Conservation (phyloP, 495 filamentous ascomycete species). For the Neurospora sp. region DNA sequence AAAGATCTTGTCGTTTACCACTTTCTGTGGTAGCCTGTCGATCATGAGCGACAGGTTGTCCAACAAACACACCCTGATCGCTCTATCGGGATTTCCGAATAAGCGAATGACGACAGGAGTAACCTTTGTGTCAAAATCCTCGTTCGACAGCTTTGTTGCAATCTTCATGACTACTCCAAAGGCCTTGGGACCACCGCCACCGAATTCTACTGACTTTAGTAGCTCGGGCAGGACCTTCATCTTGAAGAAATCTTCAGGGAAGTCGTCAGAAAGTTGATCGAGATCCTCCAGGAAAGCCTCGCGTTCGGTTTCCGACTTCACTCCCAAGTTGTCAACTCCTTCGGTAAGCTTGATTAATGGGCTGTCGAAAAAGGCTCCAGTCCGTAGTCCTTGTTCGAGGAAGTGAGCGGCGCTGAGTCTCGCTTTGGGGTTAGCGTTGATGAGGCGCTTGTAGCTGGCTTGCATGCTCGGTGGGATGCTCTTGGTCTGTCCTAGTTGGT, state of each 20-base stretch:
- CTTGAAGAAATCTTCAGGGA: constrained; percentile 95
- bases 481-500: constrained; percentile 76
- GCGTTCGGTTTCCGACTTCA: constrained; percentile 75
- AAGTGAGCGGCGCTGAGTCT: constrained; percentile 77
- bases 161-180: constrained; percentile 85
- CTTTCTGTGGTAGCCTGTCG: constrained; percentile 76
- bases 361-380: constrained; percentile 82
- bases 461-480: constrained; percentile 82
- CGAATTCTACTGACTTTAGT: constrained; percentile 95
- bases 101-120: constrained; percentile 80
- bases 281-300: constrained; percentile 85
- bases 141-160: constrained; percentile 69
- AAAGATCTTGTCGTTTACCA: constrained; percentile 94
- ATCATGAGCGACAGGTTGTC: constrained; percentile 89
- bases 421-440: constrained; percentile 80
- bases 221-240: constrained; percentile 93
- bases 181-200: constrained; percentile 88
- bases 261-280: constrained; percentile 79
- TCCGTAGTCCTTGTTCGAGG: constrained; percentile 76
- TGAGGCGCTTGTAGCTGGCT: constrained; percentile 75
- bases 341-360: constrained; percentile 84
- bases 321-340: constrained; percentile 79
- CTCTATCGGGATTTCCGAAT: constrained; percentile 85
- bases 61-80: constrained; percentile 81
- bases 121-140: constrained; percentile 78